Evolutionary conservation across 148 eudicot genomes (phyloP), one percentile per base, ranked within the genome.

Genomic region (Rhododendron vialii): DNA sequence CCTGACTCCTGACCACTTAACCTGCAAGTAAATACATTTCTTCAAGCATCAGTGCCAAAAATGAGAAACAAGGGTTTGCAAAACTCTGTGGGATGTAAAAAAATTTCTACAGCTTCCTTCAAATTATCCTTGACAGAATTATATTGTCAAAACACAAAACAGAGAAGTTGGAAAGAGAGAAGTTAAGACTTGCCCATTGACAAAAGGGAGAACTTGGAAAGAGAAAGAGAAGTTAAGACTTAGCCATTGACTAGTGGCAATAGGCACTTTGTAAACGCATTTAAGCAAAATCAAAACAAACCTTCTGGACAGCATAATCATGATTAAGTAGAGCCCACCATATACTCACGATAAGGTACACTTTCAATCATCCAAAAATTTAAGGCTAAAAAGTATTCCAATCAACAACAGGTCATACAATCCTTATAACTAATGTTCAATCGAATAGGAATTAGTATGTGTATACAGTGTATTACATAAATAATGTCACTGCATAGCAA

Each of bases 1-100:
- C 36, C 93, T 87, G 67, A 92, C 95, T 78, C 96, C 94, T 18
- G 94, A 93, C 94, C 94, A 92, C 88, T 93, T 93, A 50, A 92
- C 92, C 98, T 95, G 93, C 81, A 88, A 53, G 59, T 18, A 53
- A 33, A 81, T 55, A 71, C 36, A 85, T 33, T 36, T 28, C 38
- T 59, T 9, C 12, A 33, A 86, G 84, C 80, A 77, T 59, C 35
- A 78, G 76, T 18, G 81, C 30, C 73, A 24, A 38, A 82, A 30
- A 15, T 43, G 65, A 85, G 24, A 45, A 57, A 76, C 14, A 22
- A 28, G 50, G 63, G n/a, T 41, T 50, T 36, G 26, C 59, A 30
- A 28, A 51, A 67, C 26, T 41, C n/a, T 7, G 30, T 75, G 30
- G 51, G 69, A 41, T 38, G 41, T 22, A 11, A 8, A 71, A 28